Base-by-base conservation (phyloP, 805 yeast genomes). In the Candida broadrunensis region DNA sequence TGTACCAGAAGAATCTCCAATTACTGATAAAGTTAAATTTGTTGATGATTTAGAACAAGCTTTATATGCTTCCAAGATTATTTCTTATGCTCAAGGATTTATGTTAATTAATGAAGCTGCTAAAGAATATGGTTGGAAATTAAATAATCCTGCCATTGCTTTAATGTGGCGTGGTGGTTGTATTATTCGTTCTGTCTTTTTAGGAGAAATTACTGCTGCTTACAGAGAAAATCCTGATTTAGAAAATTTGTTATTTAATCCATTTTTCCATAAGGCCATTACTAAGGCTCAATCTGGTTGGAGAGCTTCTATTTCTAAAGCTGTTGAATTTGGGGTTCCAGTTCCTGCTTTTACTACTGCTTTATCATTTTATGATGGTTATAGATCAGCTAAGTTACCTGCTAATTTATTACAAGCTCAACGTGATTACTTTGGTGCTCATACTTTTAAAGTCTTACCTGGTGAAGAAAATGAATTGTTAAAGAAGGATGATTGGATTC, bases 101-200 rank as follows among this genome's bases (percentile, higher is more conserved):
- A 93, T 91, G 97, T 81, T 91, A 67, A 89, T 91, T 75, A 88
- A 95, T 71, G 97, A 91, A 73, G 98, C 98, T 57, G 98, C 96
- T 55, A 84, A 80, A 73, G 96, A 88, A 70, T 91, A 88, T 80
- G 83, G 83, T 63, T 91, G 99, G 99, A 83, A 87, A 72, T 80
- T 91, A 67, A 93, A 91, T 85, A 86, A 88, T 83, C 96, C 98
- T 58, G 93, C 96, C 46, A 93, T 93, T 60, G 98, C 98, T 56
- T 81, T 93, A 61, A 91, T 91, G 98, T 91, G 99, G 99, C 85
- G 99, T 81, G 99, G 99, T 77, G 99, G 99, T 60, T 91, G 99
- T 81, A 91, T 91, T 72, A 91, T 91, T 75, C 88, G 98, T 81
- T 91, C 99, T 44, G 97, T 91, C 52, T 91, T 91, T 86, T 78